Base-by-base conservation (phyloP, 2,329 filamentous ascomycete species). In the Aciculosporium take region DNA sequence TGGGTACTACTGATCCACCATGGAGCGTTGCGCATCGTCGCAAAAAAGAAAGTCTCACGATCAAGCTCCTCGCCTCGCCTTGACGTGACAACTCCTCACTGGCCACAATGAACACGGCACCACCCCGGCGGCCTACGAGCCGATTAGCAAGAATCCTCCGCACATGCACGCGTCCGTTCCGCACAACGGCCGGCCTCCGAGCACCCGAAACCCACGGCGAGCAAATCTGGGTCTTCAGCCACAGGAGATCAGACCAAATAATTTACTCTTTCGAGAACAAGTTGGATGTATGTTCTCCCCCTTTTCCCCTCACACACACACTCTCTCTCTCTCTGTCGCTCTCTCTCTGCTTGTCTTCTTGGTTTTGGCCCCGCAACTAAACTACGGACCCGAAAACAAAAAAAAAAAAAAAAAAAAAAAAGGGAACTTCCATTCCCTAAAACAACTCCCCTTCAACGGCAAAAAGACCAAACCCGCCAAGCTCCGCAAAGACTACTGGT, bases 401-500 rank as follows among this genome's bases (percentile, higher is more conserved):
- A 29, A 28, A 13, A 4, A 29, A 25, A 25, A 3, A 10, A 25
- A 25, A 7, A 20, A 15, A 1, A 15, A 17, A 21, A 27, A 10
- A 66, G 63, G 59, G 54, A 18, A n/a, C n/a, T 51, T 64, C 49
- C 64, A 66, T 45, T 63, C 65, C 36, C 59, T 77, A 48, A 66
- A 69, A 51, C 74, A 79, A 53, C 58, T 82, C 45, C 71, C 74
- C 37, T 82, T 72, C 63, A 76, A 76, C 48, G 78, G 77, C 59
- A 82, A 81, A 57, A 81, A 83, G 60, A 68, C 73, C 36, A 71
- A 74, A 48, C 76, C 76, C 2, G 56, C 69, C 41, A 74, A 73
- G 51, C 62, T 82, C 30, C 75, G 79, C 44, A 79, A 76, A 58
- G 79, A 83, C 62, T 74, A 76, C 60, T 82, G 79, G 78, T 62